Percentiles rank a stretch among this genome's conserved stretches.
phyloP scores from a whole-genome alignment of 352 stramenopile species.

The Phytophthora vignae region DNA sequence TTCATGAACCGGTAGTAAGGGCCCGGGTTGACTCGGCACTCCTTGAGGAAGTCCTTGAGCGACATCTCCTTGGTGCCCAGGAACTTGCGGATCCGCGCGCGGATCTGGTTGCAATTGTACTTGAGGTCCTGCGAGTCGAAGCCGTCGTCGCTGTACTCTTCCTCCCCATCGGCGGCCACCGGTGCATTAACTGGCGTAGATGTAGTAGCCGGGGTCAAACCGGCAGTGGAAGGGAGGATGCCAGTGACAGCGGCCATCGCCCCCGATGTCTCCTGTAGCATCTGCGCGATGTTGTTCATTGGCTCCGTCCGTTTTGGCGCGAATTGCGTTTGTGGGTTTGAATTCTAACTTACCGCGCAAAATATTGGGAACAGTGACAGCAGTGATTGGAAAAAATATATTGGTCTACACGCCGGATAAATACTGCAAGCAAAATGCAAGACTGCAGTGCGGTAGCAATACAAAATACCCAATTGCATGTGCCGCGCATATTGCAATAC shows the following conservation, averaged over 20 bases:
- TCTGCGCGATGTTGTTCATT: background rate
- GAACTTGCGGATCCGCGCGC: slow-evolving; percentile 1
- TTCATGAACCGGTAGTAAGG: slow-evolving; percentile 50
- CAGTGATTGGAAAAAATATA: no score
- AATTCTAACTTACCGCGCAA: background rate
- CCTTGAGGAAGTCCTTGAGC: slow-evolving; percentile 46
- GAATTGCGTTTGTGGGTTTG: background rate
- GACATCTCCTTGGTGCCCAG: slow-evolving; percentile 56
- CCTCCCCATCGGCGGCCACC: background rate
- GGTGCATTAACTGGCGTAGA: background rate
- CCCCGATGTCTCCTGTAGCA: background rate
- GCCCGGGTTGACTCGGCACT: slow-evolving; percentile 46
- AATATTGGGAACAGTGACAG: no score
- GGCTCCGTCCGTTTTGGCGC: background rate
- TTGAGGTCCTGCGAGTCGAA: background rate
- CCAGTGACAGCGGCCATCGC: background rate
- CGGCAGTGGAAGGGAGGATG: background rate
- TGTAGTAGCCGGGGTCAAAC: background rate
- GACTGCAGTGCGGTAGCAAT: no score
- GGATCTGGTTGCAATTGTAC: slow-evolving; percentile 1
- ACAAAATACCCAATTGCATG: no score
- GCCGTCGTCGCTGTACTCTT: background rate
- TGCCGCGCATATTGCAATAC: no score
- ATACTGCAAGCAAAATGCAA: no score
- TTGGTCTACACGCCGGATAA: no score